Evolutionary conservation across 495 filamentous ascomycete genomes (phyloP).

Genomic region (Aspergillus ostianus): DNA sequence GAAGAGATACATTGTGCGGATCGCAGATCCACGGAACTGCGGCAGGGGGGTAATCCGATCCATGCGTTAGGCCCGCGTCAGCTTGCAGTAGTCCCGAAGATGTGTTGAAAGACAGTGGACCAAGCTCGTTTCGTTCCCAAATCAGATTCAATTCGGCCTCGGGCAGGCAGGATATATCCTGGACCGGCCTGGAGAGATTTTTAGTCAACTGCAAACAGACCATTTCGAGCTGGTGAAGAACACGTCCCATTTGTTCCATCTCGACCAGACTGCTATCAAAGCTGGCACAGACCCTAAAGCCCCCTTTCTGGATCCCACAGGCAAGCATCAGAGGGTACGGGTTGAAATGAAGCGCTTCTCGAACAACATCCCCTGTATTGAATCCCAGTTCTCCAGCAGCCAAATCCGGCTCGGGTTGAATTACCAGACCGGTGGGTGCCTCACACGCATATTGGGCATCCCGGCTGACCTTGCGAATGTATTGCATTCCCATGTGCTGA

Average conservation of each 20-base stretch:
- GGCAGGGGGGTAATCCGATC: conserved; percentile 27
- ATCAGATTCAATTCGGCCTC: conserved; percentile 36
- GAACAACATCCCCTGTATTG: conserved; percentile 53
- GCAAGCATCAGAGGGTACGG: conserved; percentile 65
- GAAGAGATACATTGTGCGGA: conserved; percentile 27
- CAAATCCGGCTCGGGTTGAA: conserved; percentile 46
- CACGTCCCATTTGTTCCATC: conserved; percentile 40
- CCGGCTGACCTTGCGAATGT: conserved; percentile 59
- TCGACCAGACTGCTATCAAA: conserved; percentile 54
- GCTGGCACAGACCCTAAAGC: conserved; percentile 59
- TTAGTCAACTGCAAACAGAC: conserved; percentile 30
- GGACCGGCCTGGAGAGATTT: conserved; percentile 22
- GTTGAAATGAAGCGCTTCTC: conserved; percentile 66
- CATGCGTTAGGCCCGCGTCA: conserved; percentile 24
- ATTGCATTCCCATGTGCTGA: conserved; percentile 68
- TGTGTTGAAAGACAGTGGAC: conserved; percentile 28
- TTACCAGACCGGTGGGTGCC: conserved; percentile 57
- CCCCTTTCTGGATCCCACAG: conserved; percentile 53
- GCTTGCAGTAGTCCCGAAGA: conserved; percentile 28
- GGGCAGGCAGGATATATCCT: conserved; percentile 37
- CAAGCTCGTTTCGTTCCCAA: conserved; percentile 37
- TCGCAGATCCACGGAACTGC: conserved; percentile 36
- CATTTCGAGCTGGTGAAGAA: conserved; percentile 42
- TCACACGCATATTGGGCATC: conserved; percentile 66
- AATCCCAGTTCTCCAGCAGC: conserved; percentile 50